Percentiles rank a stretch among this genome's conserved stretches.
phyloP scores from a whole-genome alignment of 2,329 filamentous ascomycete genomes.

The Aspergillus quadricinctus region DNA sequence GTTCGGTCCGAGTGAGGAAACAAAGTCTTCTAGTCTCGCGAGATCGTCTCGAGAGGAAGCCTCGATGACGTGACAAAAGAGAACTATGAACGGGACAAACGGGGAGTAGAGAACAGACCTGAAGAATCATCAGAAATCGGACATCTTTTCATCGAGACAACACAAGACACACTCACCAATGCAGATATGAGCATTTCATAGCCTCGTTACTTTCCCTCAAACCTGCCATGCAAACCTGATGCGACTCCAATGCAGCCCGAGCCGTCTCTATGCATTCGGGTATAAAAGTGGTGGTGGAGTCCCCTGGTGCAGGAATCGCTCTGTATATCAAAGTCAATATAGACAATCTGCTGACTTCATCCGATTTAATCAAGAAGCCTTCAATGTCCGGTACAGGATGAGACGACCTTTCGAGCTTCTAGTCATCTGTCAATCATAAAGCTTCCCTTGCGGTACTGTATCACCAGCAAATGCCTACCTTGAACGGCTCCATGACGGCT shows the following conservation, averaged over 20 bases:
- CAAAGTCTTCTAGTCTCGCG: slow-evolving; percentile 52
- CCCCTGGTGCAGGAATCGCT: slow-evolving; percentile 31
- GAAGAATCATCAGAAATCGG: not conserved
- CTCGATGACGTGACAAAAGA: slow-evolving; percentile 50
- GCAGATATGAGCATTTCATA: slow-evolving; percentile 31
- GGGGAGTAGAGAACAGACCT: slow-evolving; percentile 42
- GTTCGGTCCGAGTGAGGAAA: slow-evolving; percentile 51
- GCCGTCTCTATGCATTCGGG: slow-evolving; percentile 36
- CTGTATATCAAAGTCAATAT: slow-evolving; percentile 39
- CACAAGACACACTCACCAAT: slow-evolving; percentile 25
- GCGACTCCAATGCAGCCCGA: slow-evolving; percentile 29
- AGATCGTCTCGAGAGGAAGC: slow-evolving; percentile 52
- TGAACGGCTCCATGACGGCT: slow-evolving; percentile 26
- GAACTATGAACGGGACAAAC: slow-evolving; percentile 48
- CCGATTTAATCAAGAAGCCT: slow-evolving; percentile 25
- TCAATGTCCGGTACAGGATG: slow-evolving; percentile 22
- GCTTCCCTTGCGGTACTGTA: not conserved
- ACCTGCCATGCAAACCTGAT: slow-evolving; percentile 26
- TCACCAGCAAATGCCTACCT: slow-evolving; percentile 13
- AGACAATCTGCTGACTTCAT: slow-evolving; percentile 34
- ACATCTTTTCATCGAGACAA: not conserved
- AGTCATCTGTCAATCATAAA: not conserved
- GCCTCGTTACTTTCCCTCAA: slow-evolving; percentile 25
- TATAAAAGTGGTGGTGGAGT: slow-evolving; percentile 28
- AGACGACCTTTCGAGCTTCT: slow-evolving; percentile 11